Conservation (phyloP, 1,284 basidiomycete genomes). For the Ustilago nuda region DNA sequence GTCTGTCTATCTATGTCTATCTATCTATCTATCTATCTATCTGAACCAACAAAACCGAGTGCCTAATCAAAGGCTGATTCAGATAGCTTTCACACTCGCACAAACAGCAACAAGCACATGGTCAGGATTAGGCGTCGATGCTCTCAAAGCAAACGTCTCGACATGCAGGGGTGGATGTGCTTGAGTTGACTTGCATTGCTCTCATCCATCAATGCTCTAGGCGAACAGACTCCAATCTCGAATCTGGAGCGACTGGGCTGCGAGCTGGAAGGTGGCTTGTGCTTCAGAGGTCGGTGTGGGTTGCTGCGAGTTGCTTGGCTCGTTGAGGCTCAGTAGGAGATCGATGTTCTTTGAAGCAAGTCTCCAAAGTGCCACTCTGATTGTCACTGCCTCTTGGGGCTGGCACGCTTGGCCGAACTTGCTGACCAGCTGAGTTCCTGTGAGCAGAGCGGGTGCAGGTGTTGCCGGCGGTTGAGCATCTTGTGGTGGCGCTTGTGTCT, state of each 20-base stretch:
- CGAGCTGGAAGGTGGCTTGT: constrained; percentile 34
- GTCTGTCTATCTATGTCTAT: too few relatives aligned
- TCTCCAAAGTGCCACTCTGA: constrained; percentile 65
- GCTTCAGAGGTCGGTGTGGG: constrained; percentile 8
- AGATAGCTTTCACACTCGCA: background rate
- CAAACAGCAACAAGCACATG: background rate
- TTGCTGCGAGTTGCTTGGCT: constrained; percentile 33
- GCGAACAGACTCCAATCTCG: constrained; percentile 45
- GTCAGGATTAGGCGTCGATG: background rate
- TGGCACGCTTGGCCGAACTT: constrained; percentile 61
- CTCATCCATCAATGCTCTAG: background rate
- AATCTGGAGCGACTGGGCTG: constrained; percentile 30
- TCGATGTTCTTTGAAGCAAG: constrained; percentile 60
- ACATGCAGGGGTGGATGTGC: background rate
- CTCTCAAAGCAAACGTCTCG: background rate
- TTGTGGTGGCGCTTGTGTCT: constrained; percentile 66
- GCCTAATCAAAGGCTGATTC: background rate
- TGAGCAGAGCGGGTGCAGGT: constrained; percentile 47
- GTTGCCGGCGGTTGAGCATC: constrained; percentile 23
- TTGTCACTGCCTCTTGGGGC: constrained; percentile 52
- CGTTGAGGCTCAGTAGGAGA: constrained; percentile 65
- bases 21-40: too few relatives aligned
- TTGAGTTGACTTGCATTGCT: background rate
- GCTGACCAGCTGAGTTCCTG: constrained; percentile 57
- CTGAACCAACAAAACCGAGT: background rate